A percentile compares a stretch with the other conserved stretches of the same genome.
Evolutionary conservation across 2,329 filamentous ascomycete species (phyloP).

Genomic region (Thyridium curvatum): DNA sequence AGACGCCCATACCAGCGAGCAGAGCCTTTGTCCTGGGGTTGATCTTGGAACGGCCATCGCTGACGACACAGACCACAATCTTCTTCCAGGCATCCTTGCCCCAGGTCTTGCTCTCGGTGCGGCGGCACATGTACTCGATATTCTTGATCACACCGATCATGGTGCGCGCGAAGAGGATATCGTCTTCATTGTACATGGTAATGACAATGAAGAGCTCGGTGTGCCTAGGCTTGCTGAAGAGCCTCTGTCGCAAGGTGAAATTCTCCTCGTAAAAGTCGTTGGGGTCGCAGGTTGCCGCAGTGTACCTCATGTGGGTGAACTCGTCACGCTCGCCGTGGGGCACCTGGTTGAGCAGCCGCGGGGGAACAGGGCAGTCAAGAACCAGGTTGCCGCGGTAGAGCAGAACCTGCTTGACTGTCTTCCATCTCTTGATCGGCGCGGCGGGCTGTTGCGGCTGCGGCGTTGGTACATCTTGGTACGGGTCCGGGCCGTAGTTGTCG

Average conservation of each 20-base stretch:
- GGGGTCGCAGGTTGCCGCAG: constrained; percentile 90
- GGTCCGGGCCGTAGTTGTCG: constrained; percentile 37
- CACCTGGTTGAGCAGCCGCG: constrained; percentile 78
- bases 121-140: constrained; percentile 94
- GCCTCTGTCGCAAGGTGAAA: constrained; percentile 83
- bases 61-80: constrained; percentile 96
- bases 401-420: constrained; percentile 98
- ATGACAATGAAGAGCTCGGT: constrained; percentile 95
- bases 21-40: constrained; percentile 86
- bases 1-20: constrained; percentile 88
- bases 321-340: constrained; percentile 90
- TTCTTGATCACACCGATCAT: constrained; percentile 99
- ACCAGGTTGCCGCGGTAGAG: constrained; percentile 95
- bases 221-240: constrained; percentile 87
- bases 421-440: constrained; percentile 73
- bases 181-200: constrained; percentile 99
- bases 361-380: constrained; percentile 91
- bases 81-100: constrained; percentile 99
- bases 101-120: constrained; percentile 93
- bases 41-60: constrained; percentile 94
- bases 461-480: constrained; percentile 37
- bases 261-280: constrained; percentile 80
- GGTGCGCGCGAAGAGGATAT: constrained; percentile 89
- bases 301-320: constrained; percentile 87
- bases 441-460: constrained; percentile 21